A percentile compares a stretch with the other conserved stretches of the same genome.
These are phyloP conservation scores for Tetrapisispora nanseiensis DNA, from an alignment of 805 yeast species.

Conservation along the genomic window DNA sequence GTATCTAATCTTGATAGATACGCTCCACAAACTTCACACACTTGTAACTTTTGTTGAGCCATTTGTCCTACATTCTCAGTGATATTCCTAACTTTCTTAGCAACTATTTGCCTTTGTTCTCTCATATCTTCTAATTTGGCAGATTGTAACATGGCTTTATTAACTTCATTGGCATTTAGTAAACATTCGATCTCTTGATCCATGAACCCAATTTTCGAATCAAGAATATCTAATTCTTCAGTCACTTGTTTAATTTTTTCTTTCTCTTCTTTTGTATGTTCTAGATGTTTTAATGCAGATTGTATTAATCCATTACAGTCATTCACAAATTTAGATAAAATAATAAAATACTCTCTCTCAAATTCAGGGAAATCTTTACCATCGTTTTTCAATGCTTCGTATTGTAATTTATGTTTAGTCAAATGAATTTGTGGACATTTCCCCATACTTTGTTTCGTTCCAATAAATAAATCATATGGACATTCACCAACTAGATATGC, in stretches of 20 bases:
- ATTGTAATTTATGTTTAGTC: constrained; percentile 64
- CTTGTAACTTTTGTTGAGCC: constrained; percentile 84
- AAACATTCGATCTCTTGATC: constrained; percentile 54
- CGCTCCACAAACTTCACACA: constrained; percentile 85
- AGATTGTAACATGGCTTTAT: constrained; percentile 42
- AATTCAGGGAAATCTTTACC: constrained; percentile 38
- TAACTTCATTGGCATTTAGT: constrained; percentile 39
- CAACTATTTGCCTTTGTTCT: constrained; percentile 41
- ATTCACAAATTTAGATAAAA: constrained; percentile 45
- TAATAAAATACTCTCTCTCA: constrained; percentile 37
- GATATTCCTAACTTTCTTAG: constrained; percentile 47
- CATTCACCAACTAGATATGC: constrained; percentile 78
- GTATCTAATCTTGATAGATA: constrained; percentile 76
- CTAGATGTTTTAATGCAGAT: constrained; percentile 49
- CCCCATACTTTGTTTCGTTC: constrained; percentile 78
- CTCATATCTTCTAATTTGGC: constrained; percentile 36
- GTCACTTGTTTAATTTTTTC: constrained; percentile 46
- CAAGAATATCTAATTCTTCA: constrained; percentile 49
- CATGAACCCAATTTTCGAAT: constrained; percentile 54
- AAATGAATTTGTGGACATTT: constrained; percentile 67
- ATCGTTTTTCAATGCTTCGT: constrained; percentile 38
- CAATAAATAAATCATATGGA: constrained; percentile 71
- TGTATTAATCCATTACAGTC: constrained; percentile 61
- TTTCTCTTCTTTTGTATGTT: constrained; percentile 63
- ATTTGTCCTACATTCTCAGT: constrained; percentile 72